These are phyloP conservation scores for Aspergillus jensenii DNA, from an alignment of 2,329 filamentous ascomycete genomes.

Conservation along the genomic window DNA sequence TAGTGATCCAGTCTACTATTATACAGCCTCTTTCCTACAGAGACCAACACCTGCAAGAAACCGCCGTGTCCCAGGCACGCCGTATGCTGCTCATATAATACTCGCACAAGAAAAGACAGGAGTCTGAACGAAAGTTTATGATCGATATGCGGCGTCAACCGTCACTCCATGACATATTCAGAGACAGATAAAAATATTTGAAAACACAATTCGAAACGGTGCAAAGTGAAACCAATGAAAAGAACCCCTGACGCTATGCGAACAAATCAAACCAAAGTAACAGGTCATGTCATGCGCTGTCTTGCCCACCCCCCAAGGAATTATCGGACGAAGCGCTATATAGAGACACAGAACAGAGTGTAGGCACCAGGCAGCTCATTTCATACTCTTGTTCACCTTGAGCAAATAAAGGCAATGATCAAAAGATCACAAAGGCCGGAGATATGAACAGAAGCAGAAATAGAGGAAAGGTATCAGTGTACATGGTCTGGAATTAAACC, in stretches of 20 bases:
- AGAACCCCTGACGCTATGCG: constrained; percentile 41
- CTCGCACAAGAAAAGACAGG: neutral
- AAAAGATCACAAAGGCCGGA: neutral
- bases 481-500: constrained; percentile 27
- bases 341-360: constrained; percentile 18
- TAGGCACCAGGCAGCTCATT: constrained; percentile 6
- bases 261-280: constrained; percentile 31
- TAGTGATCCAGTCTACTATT: constrained; percentile 5
- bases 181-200: constrained; percentile 15
- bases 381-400: constrained; percentile 8
- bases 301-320: constrained; percentile 13
- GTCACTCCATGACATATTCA: constrained; percentile 4
- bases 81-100: neutral
- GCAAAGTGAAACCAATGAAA: constrained; percentile 18
- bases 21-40: neutral
- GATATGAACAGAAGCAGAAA: neutral
- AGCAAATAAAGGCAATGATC: neutral
- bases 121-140: neutral
- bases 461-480: constrained; percentile 23
- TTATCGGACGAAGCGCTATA: constrained; percentile 19
- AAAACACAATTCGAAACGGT: constrained; percentile 11
- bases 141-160: constrained; percentile 5
- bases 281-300: constrained; percentile 15
- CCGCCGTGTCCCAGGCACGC: neutral
- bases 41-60: neutral